phyloP scores from a whole-genome alignment of 306 rosid genomes.

The Lathyrus sativus region DNA sequence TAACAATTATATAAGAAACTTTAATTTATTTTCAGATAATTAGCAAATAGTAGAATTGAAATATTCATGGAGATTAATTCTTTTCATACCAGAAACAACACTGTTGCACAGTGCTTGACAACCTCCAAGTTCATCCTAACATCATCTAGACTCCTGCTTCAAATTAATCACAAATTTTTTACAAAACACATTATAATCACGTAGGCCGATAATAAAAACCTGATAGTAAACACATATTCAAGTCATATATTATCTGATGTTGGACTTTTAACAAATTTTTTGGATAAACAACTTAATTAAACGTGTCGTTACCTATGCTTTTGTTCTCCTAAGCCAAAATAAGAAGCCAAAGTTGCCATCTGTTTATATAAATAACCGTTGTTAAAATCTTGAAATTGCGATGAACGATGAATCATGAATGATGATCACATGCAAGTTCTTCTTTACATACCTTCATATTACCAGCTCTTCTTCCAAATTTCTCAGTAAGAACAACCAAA shows the following conservation, averaged over 20 bases:
- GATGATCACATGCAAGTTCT: neutral
- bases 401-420: neutral
- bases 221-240: too few species aligned
- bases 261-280: too few species aligned
- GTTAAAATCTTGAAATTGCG: slow-evolving; percentile 16
- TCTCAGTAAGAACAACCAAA: slow-evolving; percentile 58
- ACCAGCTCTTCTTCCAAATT: slow-evolving; percentile 94
- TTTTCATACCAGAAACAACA: slow-evolving; percentile 73
- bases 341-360: slow-evolving; percentile 95
- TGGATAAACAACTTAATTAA: too few species aligned
- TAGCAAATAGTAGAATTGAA: slow-evolving; percentile 11
- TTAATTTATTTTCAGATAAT: slow-evolving; percentile 14
- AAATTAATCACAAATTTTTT: neutral
- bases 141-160: slow-evolving; percentile 87
- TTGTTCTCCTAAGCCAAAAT: slow-evolving; percentile 88
- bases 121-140: slow-evolving; percentile 99
- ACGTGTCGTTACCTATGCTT: slow-evolving; percentile 63
- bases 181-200: neutral
- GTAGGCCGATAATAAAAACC: too few species aligned
- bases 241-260: too few species aligned
- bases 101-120: slow-evolving; percentile 91
- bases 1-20: slow-evolving; percentile 23
- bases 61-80: neutral
- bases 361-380: slow-evolving; percentile 24
- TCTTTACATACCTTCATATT: slow-evolving; percentile 78